These are phyloP conservation scores for Aspergillus floridensis DNA, from an alignment of 2,329 filamentous ascomycete species.

Conservation along the genomic window DNA sequence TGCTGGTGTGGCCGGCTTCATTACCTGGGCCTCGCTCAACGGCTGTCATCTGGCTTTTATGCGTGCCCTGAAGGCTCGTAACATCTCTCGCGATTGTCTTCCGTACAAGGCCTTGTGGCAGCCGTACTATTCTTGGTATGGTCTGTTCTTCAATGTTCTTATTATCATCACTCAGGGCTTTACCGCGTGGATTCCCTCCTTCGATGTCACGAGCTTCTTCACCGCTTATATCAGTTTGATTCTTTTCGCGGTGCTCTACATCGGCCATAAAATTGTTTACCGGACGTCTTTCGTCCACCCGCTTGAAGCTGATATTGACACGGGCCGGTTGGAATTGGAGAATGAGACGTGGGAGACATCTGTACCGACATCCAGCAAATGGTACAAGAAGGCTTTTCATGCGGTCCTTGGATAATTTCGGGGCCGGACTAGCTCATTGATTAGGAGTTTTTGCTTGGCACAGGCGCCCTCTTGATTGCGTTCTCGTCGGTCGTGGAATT, in stretches of 20 bases:
- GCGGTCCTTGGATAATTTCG: slow-evolving; percentile 10
- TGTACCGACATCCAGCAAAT: slow-evolving; percentile 12
- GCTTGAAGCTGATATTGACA: slow-evolving; percentile 44
- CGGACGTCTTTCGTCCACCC: slow-evolving; percentile 39
- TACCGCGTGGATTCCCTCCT: slow-evolving; percentile 61
- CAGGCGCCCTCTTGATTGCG: not conserved
- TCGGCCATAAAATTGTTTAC: slow-evolving; percentile 57
- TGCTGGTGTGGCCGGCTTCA: slow-evolving; percentile 35
- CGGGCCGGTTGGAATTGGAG: slow-evolving; percentile 37
- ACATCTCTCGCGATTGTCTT: slow-evolving; percentile 56
- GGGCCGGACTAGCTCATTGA: not conserved
- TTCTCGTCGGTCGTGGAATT: not conserved
- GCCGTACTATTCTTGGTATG: slow-evolving; percentile 64
- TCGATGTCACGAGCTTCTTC: slow-evolving; percentile 62
- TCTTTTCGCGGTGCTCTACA: slow-evolving; percentile 59
- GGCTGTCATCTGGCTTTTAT: slow-evolving; percentile 65
- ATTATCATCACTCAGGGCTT: slow-evolving; percentile 69
- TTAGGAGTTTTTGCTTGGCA: not conserved
- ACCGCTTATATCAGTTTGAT: slow-evolving; percentile 64
- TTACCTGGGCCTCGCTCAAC: slow-evolving; percentile 38
- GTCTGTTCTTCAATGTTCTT: slow-evolving; percentile 63
- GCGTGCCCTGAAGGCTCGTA: slow-evolving; percentile 56
- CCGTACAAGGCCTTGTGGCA: slow-evolving; percentile 63
- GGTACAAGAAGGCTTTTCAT: slow-evolving; percentile 16
- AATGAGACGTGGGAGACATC: slow-evolving; percentile 32